Evolutionary conservation across 768 basidiomycete genomes (phyloP), one percentile per base, ranked within the genome.

Genomic region (Mycena crocata): DNA sequence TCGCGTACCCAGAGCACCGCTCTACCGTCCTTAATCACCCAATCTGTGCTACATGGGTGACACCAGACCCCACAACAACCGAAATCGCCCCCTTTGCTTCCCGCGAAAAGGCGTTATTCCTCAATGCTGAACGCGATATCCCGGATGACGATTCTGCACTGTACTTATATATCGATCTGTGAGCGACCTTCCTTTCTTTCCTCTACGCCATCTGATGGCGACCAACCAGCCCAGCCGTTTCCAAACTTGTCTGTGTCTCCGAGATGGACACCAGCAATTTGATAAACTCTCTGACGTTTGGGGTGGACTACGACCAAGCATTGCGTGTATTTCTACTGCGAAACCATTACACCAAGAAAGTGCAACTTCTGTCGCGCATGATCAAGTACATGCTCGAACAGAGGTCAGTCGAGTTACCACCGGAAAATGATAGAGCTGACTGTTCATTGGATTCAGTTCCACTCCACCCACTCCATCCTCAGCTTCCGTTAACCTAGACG

Each of bases 1-100:
- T 68, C 1, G 66, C 66, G 9, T 71, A 71, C 26, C 66, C 66
- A 1, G 70, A 71, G 24, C 46, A 59, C n/a, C 57, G 66, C 6
- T 10, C 46, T 9, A 9, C 48, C 17, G 55, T 68, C 2, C 44
- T 51, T 9, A 48, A 39, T 30, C 70, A 71, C 56, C 70, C 70
- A 1, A 64, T 71, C 8, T 59, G 50, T 39, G 12, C 52, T 1
- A 55, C 57, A 5, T 71, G 70, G 70, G 34, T 52, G 13, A 37
- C 49, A 1, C 54, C 58, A 3, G 15, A 4, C 0, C 15, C 46
- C 3, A 1, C n/a, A 2, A 35, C n/a, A 9, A 6, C 12, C 14
- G 57, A 56, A 17, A 51, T 64, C 28, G 32, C 48, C 4, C 58
- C 66, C 6, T 67, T 67, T 21, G 46, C 63, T 14, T 60, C 54